Evolutionary conservation across 176 grass and related monocot species (phyloP).

Genomic region (Thinopyrum elongatum): DNA sequence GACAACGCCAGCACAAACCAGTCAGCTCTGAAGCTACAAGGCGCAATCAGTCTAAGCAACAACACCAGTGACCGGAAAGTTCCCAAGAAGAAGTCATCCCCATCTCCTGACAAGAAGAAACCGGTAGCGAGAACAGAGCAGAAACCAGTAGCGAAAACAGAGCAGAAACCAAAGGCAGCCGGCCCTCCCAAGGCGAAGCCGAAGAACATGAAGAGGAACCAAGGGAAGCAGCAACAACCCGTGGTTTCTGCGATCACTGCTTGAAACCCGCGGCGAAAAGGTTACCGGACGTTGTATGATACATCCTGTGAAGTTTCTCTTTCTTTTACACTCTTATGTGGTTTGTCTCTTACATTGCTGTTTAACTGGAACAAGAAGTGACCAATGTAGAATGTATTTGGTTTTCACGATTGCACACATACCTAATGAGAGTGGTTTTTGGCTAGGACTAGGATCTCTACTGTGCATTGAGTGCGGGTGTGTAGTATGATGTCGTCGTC

Average conservation of each 20-base stretch:
- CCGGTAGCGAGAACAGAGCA: slow-evolving; percentile 20
- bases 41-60: slow-evolving; percentile 42
- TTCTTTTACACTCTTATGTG: not conserved
- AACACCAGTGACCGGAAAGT: slow-evolving; percentile 37
- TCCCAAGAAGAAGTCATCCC: slow-evolving; percentile 42
- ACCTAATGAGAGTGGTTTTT: slow-evolving; percentile 50
- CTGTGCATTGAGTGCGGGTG: slow-evolving; percentile 29
- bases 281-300: slow-evolving; percentile 27
- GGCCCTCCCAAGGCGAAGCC: slow-evolving; percentile 42
- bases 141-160: slow-evolving; percentile 33
- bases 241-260: slow-evolving; percentile 18
- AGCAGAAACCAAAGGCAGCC: slow-evolving; percentile 42
- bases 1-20: slow-evolving; percentile 41
- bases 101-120: slow-evolving; percentile 49
- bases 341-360: not conserved
- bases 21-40: slow-evolving; percentile 48
- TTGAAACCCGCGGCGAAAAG: not conserved
- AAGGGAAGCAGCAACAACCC: slow-evolving; percentile 33
- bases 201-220: slow-evolving; percentile 45
- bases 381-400: slow-evolving; percentile 43
- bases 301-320: slow-evolving; percentile 37
- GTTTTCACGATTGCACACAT: slow-evolving; percentile 30
- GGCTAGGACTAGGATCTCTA: slow-evolving; percentile 39
- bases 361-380: slow-evolving; percentile 11
- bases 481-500: slow-evolving; percentile 45